Evolutionary conservation across 1,284 basidiomycete genomes (phyloP), one percentile per base, ranked within the genome.

Genomic region (Microbotryomycetes sp.): DNA sequence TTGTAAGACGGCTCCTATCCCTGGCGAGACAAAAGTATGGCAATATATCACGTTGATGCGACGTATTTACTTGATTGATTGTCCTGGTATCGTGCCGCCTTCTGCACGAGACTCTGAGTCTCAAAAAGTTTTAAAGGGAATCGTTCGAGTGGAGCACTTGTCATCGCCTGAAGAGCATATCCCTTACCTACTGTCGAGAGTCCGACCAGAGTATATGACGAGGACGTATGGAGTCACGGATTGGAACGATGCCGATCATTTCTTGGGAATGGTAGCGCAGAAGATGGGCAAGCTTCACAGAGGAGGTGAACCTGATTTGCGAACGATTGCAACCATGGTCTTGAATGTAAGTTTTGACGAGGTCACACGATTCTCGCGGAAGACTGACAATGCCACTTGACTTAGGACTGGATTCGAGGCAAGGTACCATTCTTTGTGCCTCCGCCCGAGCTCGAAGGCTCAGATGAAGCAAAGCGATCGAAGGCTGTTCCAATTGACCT

Each of bases 11-110:
- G 96, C 96, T 19, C 94, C 96, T 14, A 85, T 98, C 30, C 96
- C 96, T 7, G 94, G 94, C 71, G 94, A 99, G 81, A 99, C 96
- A 57, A 98, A 98, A 80, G 88, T 98, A 69, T 98, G 96, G 96
- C 94, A 98, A 83, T 98, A 98, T 79, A 96, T 98, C 77, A 91
- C 92, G 28, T 81, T 98, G 56, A 97, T 94, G 72, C 85, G 88
- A 64, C 84, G 90, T 65, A 98, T 98, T 76, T 98, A 97, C 81
- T 86, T 99, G 68, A 97, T 99, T 79, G 96, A 99, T 79, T 99
- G 94, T 75, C 94, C 94, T 30, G 94, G 96, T 64, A 92, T 98
- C 75, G 96, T 98, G 1, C 96, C 96, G 1, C 87, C 92, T 28
- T 93, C 92, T 36, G 79, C 80, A 31, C 87, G 91, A 28, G 94